Conservation (phyloP, 2,329 filamentous ascomycete species). For the Myriosclerotinia duriaeana region DNA sequence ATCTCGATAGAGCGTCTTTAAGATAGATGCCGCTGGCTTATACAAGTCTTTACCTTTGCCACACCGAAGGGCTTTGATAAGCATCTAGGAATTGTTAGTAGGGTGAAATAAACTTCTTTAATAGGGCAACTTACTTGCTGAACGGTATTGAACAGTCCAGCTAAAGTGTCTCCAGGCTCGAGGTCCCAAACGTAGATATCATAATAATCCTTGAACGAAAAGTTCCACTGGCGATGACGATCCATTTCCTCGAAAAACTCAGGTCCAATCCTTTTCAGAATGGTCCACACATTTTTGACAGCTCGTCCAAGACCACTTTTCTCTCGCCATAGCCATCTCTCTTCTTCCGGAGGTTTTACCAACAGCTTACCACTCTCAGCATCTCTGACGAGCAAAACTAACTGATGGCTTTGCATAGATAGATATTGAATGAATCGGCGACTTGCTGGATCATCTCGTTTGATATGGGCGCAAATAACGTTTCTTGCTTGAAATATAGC, state of each 20-base stretch:
- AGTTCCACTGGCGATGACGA: conserved; percentile 41
- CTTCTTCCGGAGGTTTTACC: conserved; percentile 42
- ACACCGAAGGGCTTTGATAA: conserved; percentile 44
- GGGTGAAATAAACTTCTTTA: not conserved
- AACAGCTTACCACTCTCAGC: conserved; percentile 44
- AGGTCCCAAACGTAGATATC: conserved; percentile 47
- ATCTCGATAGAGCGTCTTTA: conserved; percentile 44
- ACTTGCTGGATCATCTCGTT: conserved; percentile 45
- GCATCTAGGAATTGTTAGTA: conserved; percentile 33
- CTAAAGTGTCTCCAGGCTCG: conserved; percentile 40
- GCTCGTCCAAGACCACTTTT: conserved; percentile 45
- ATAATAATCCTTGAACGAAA: conserved; percentile 47
- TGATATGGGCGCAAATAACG: conserved; percentile 46
- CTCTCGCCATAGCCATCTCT: conserved; percentile 44
- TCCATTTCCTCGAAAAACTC: conserved; percentile 46
- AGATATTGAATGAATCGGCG: conserved; percentile 47
- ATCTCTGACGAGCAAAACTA: conserved; percentile 46
- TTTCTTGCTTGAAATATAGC: conserved; percentile 43
- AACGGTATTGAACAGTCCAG: conserved; percentile 39
- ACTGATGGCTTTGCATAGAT: conserved; percentile 42
- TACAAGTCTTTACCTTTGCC: conserved; percentile 40
- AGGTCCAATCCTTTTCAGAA: conserved; percentile 41
- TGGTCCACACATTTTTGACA: conserved; percentile 43
- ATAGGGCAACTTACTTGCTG: conserved; percentile 35
- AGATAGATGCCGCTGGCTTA: conserved; percentile 39